Base-by-base conservation (phyloP, 179 eudicot genomes). In the Sideroxylon spinosum region DNA sequence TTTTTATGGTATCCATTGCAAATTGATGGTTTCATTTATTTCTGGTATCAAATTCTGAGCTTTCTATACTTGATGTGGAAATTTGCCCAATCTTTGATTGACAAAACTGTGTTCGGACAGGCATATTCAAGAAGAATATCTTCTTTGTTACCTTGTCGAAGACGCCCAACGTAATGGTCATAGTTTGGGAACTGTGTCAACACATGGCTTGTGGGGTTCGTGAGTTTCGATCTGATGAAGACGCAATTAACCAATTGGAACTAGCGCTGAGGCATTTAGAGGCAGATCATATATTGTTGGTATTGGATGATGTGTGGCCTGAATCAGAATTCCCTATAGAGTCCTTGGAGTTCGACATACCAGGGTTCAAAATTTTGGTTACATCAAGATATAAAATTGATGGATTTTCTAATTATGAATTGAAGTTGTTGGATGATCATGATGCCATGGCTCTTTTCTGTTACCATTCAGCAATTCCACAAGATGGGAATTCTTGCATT, bases 281-380 rank as follows among this genome's bases (percentile, higher is more conserved):
- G 49, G 65, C 71, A 20, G 29, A 26, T 44, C 82, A 73, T 26
- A 29, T 82, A 68, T 74, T 85, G 71, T 25, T 82, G 64, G 83
- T 82, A 79, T 80, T 85, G 73, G 87, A 85, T 79, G 87, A 85
- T 59, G 83, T 82, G 29, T 79, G 85, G 85, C 70, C 79, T 6
- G 85, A 70, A 29, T 79, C 79, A 19, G 85, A 82, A 63, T 66
- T 49, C 20, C 52, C 73, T 67, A 59, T 79, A 11, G 70, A 74
- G 55, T 29, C 70, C 2, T 71, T 85, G 65, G 22, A 10, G 7
- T 76, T 76, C 4, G 60, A 19, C 7, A 76, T 82, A 22, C 74
- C 74, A 13, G 71, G 69, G 13, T 79, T 68, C 76, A 79, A 74
- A 28, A 77, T 85, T 76, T 69, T 85, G 76, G 79, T 85, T 13